Base-by-base conservation (phyloP, 1,139 yeast genomes). In the Pichia sp. region DNA sequence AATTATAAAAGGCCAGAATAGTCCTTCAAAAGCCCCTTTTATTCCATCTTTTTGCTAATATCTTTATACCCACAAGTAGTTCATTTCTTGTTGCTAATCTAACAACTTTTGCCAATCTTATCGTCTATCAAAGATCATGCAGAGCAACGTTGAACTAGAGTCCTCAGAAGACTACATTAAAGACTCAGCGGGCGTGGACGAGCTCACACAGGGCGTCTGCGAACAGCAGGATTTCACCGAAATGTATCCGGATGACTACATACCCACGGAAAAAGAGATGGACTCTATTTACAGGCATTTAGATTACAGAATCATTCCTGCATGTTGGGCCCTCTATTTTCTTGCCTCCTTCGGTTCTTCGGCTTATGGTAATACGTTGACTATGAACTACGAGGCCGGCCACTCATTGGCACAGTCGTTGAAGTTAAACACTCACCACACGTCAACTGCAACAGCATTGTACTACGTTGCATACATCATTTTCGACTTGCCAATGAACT, bases 401-500 rank as follows among this genome's bases (percentile, higher is more conserved):
- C 90, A 89, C 65, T 85, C 95, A 0, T 71, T 88, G 57, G 63
- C 66, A 1, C 84, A 79, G 59, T 70, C 80, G 13, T 75, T 89
- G 47, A 61, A 73, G 1, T 73, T 87, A 53, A 74, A 78, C 1
- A 43, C 82, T 1, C 80, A 84, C 53, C 81, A 87, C 59, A 78
- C 80, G 1, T 81, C 95, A 1, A 81, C 87, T 1, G 95, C 96
- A 2, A 82, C 87, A 30, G 95, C 96, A 0, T 75, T 89, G 50
- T 85, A 86, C 72, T 88, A 83, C 63, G 96, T 89, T 34, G 96
- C 93, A 4, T 87, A 80, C 68, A 88, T 89, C 61, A 73, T 89
- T 49, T 89, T 89, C 66, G 96, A 89, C 69, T 84, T 88, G 38
- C 96, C 96, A 29, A 87, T 88, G 93, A 89, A 89, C 70, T 76